These are phyloP conservation scores for Lachnellula subtilissima DNA, from an alignment of 2,329 filamentous ascomycete species.

Conservation along the genomic window DNA sequence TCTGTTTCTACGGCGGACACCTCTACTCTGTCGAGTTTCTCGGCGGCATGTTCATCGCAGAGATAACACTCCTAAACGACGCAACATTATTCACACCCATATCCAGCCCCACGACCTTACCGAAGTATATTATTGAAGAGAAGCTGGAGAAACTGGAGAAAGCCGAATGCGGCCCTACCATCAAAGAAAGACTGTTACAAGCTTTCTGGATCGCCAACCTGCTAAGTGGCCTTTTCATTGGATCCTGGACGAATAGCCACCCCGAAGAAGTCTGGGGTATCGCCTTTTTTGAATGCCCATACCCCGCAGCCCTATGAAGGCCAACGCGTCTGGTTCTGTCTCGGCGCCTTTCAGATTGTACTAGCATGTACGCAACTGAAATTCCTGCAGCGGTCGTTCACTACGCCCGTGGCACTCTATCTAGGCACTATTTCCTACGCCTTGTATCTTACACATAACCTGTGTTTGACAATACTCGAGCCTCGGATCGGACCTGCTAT, in stretches of 20 bases:
- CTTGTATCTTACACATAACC: constrained; percentile 55
- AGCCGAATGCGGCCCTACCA: neutral
- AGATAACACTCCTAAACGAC: constrained; percentile 38
- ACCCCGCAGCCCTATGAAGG: constrained; percentile 25
- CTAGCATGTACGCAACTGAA: constrained; percentile 32
- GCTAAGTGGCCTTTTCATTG: constrained; percentile 25
- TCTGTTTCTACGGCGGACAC: constrained; percentile 26
- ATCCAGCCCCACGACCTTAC: constrained; percentile 20
- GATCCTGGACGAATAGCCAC: constrained; percentile 28
- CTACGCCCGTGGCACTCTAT: constrained; percentile 46
- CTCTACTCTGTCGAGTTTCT: constrained; percentile 39
- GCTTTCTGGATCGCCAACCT: constrained; percentile 27
- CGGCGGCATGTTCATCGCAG: constrained; percentile 42
- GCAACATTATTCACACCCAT: constrained; percentile 11
- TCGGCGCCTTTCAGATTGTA: constrained; percentile 29
- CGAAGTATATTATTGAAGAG: constrained; percentile 16
- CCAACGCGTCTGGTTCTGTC: constrained; percentile 27
- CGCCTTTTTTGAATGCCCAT: constrained; percentile 20
- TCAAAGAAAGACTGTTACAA: constrained; percentile 12
- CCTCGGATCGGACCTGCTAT: constrained; percentile 22
- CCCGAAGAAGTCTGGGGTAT: constrained; percentile 21
- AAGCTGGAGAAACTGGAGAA: neutral
- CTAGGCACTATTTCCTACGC: constrained; percentile 53
- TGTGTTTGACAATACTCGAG: constrained; percentile 36
- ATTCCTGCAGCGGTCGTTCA: constrained; percentile 41